Base-by-base conservation (phyloP, 1,284 basidiomycete species). In the Omphalotus olearius region DNA sequence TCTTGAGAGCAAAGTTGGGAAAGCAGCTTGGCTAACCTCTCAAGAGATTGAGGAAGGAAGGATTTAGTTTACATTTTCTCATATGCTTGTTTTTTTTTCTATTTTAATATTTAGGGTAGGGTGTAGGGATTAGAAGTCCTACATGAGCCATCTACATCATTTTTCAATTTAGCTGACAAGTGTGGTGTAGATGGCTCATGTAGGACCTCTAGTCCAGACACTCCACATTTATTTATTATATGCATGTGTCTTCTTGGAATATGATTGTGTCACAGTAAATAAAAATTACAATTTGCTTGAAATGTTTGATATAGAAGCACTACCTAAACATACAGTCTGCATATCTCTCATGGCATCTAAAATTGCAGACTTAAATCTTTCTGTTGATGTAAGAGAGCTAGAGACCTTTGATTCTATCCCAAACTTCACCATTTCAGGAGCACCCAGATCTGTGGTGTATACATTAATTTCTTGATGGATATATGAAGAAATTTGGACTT, bases 321-420 rank as follows among this genome's bases (percentile, higher is more conserved):
- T 26, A 49, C 30, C 30, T 33, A 42, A 26, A 42, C 40, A 47
- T 17, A 57, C 37, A 6, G 25, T 14, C 52, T 66, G 76, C 83
- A 98, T 91, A 59, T 92, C 86, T 52, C 75, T 64, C 57, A 98
- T 69, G 14, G 88, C 83, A 53, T 81, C 73, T n/a, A 73, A 69
- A 47, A 98, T 69, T 43, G 82, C 79, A 54, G 75, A 62, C 62
- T 89, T 85, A 67, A 97, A 91, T 23, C 57, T 54, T 9, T 76
- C 71, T 9, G 93, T 95, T 25, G 88, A 90, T 23, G 92, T 94
- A 33, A 71, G 65, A 5, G 76, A 64, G 60, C 76, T 83, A 6
- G 88, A 88, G 58, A 78, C 72, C 69, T 98, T 98, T 51, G 88
- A 91, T 70, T 98, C 95, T 64, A 98, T 86, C 2, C 96, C 96